phyloP scores from a whole-genome alignment of 306 rosid genomes.

The Vicia villosa region DNA sequence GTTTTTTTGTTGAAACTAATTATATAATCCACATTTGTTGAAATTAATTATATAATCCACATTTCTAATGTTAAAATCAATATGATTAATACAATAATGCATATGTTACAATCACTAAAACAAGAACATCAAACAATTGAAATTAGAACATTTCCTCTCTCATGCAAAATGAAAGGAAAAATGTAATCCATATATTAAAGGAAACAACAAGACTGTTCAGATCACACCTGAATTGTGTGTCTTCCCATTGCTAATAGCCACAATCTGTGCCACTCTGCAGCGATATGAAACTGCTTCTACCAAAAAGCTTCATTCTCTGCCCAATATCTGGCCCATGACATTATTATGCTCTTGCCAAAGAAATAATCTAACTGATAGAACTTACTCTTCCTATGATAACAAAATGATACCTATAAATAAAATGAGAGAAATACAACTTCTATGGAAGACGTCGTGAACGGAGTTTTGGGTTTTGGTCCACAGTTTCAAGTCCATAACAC shows the following conservation, averaged over 20 bases:
- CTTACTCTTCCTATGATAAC: constrained; percentile 47
- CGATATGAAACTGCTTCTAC: constrained; percentile 52
- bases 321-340: constrained; percentile 46
- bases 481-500: constrained; percentile 44
- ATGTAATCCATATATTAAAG: neutral
- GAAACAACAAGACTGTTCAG: constrained; percentile 21
- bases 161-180: neutral
- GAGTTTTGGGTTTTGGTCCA: constrained; percentile 42
- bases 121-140: constrained; percentile 4
- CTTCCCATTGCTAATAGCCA: constrained; percentile 63
- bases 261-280: constrained; percentile 49
- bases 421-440: constrained; percentile 18
- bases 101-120: neutral
- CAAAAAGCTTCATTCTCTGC: constrained; percentile 55
- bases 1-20: too few relatives aligned
- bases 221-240: constrained; percentile 64
- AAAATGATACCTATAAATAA: neutral
- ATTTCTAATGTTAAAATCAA: too few relatives aligned
- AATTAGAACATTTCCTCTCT: neutral
- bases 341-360: constrained; percentile 53
- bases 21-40: too few relatives aligned
- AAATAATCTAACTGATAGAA: constrained; percentile 52
- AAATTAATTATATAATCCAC: too few relatives aligned
- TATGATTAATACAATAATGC: too few relatives aligned
- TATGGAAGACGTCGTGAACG: neutral